phyloP scores from a whole-genome alignment of 192 early-diverging fungal genomes.

The Coemansia sp. region DNA sequence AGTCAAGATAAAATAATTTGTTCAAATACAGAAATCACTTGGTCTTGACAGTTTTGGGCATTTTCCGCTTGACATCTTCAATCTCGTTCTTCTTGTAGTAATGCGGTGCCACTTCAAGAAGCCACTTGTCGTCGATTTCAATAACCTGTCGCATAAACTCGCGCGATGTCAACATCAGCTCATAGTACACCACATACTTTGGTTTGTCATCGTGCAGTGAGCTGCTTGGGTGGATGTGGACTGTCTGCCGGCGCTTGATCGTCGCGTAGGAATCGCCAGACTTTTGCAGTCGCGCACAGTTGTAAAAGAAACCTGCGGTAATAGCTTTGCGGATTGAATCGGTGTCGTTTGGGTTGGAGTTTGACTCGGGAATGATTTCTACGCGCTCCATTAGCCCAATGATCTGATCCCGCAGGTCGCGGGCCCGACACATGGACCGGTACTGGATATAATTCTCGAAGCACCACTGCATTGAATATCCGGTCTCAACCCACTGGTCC shows the following conservation, averaged over 20 bases:
- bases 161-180: slow-evolving; percentile 87
- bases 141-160: slow-evolving; percentile 96
- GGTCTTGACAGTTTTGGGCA: slow-evolving; percentile 40
- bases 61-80: slow-evolving; percentile 49
- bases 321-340: slow-evolving; percentile 89
- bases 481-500: slow-evolving; percentile 86
- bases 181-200: slow-evolving; percentile 87
- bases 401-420: slow-evolving; percentile 93
- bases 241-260: slow-evolving; percentile 86
- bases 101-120: slow-evolving; percentile 77
- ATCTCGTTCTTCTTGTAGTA: slow-evolving; percentile 92
- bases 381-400: slow-evolving; percentile 87
- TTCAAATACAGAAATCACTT: not conserved
- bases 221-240: slow-evolving; percentile 90
- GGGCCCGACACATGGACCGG: slow-evolving; percentile 83
- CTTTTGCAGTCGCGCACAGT: slow-evolving; percentile 78
- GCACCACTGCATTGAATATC: slow-evolving; percentile 94
- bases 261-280: slow-evolving; percentile 92
- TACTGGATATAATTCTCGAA: slow-evolving; percentile 97
- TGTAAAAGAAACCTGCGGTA: slow-evolving; percentile 94
- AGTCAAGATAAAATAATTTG: not conserved
- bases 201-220: slow-evolving; percentile 77
- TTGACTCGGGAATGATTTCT: slow-evolving; percentile 81
- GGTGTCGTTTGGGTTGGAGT: slow-evolving; percentile 81
- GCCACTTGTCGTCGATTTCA: slow-evolving; percentile 84